These are phyloP conservation scores for Blastomyces gilchristii DNA, from an alignment of 2,329 filamentous ascomycete species.

Conservation along the genomic window DNA sequence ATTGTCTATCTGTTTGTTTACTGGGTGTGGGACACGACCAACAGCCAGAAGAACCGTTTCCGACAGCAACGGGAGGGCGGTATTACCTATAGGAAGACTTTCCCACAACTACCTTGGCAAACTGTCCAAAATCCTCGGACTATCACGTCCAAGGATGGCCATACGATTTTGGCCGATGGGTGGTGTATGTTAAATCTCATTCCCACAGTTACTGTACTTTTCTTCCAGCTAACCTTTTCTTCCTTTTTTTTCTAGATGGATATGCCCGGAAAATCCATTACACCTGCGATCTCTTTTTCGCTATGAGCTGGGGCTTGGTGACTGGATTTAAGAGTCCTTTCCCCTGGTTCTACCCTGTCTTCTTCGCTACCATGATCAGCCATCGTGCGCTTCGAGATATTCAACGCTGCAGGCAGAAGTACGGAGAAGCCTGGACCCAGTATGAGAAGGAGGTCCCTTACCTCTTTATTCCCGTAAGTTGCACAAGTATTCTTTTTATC, in stretches of 20 bases:
- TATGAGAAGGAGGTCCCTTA: slow-evolving; percentile 74
- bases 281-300: slow-evolving; percentile 69
- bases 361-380: slow-evolving; percentile 69
- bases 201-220: background rate
- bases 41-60: slow-evolving; percentile 91
- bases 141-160: slow-evolving; percentile 62
- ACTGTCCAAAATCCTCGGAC: slow-evolving; percentile 68
- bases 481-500: background rate
- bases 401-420: slow-evolving; percentile 63
- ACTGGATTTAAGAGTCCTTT: slow-evolving; percentile 72
- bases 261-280: slow-evolving; percentile 73
- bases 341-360: slow-evolving; percentile 80
- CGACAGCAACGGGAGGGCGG: slow-evolving; percentile 61
- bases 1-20: slow-evolving; percentile 70
- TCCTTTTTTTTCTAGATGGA: slow-evolving; percentile 40
- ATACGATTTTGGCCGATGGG: slow-evolving; percentile 70
- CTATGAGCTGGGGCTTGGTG: slow-evolving; percentile 67
- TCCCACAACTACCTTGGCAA: slow-evolving; percentile 86
- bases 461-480: slow-evolving; percentile 64
- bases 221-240: slow-evolving; percentile 16
- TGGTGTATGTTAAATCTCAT: slow-evolving; percentile 52
- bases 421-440: slow-evolving; percentile 71
- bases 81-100: slow-evolving; percentile 59
- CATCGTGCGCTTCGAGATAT: slow-evolving; percentile 70
- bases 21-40: slow-evolving; percentile 86